Conservation (phyloP, 345 rosid genomes). For the Moricandia arvensis region DNA sequence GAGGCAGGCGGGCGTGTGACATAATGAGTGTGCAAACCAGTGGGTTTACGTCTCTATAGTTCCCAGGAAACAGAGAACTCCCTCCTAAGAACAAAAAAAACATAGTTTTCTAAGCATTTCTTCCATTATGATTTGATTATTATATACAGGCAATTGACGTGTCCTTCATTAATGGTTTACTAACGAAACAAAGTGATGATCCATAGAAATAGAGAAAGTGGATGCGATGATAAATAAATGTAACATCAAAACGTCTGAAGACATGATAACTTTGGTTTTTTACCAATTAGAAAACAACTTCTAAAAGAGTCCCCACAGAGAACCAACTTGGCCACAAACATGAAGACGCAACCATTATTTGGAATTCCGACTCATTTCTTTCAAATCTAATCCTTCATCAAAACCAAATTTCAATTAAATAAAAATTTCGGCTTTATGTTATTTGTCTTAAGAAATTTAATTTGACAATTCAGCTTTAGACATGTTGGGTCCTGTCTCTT, state of each 20-base stretch:
- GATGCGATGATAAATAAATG: constrained; percentile 10
- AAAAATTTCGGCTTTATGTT: constrained; percentile 15
- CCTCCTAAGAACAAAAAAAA: neutral
- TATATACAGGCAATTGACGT: neutral
- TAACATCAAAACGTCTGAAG: constrained; percentile 20
- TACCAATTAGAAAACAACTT: neutral
- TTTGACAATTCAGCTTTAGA: constrained; percentile 29
- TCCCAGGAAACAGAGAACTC: neutral
- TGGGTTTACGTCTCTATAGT: neutral
- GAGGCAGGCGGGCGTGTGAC: too few species aligned
- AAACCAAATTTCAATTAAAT: neutral
- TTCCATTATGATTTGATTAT: constrained; percentile 14
- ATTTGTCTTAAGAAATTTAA: constrained; percentile 22
- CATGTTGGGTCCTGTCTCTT: constrained; percentile 33
- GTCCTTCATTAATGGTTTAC: constrained; percentile 6
- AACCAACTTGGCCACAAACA: constrained; percentile 28
- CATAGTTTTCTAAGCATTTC: neutral
- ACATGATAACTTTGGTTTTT: neutral
- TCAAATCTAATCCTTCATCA: constrained; percentile 28
- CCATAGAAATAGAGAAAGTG: constrained; percentile 12
- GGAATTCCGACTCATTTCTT: constrained; percentile 35
- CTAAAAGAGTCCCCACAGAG: constrained; percentile 18
- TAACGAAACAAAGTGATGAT: constrained; percentile 4
- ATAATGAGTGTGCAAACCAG: neutral
- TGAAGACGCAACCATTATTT: constrained; percentile 26